phyloP scores from a whole-genome alignment of 2,329 filamentous ascomycete species.

The Keithomyces neogunnii region DNA sequence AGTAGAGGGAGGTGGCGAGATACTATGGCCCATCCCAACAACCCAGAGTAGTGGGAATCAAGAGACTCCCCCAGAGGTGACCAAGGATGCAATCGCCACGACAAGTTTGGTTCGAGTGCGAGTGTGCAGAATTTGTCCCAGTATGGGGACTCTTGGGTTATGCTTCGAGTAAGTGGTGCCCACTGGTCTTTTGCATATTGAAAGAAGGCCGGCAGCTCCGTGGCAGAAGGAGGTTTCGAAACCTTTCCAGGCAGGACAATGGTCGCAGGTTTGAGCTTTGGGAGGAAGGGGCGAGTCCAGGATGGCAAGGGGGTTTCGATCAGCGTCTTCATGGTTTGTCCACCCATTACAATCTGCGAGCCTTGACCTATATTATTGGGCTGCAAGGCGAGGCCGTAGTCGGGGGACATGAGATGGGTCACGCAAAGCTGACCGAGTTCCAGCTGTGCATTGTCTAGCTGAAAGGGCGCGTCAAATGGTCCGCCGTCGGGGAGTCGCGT shows the following conservation, averaged over 20 bases:
- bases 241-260: background rate
- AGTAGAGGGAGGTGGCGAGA: background rate
- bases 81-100: constrained; percentile 1
- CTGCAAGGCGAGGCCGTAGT: background rate
- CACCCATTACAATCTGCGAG: constrained; percentile 1
- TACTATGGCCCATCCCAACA: background rate
- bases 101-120: constrained; percentile 2
- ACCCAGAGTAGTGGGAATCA: background rate
- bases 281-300: background rate
- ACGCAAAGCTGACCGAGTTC: background rate
- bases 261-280: background rate
- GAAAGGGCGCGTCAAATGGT: background rate
- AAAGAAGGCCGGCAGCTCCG: background rate
- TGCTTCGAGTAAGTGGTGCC: background rate
- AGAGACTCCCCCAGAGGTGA: background rate
- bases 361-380: background rate
- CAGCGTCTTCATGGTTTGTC: background rate
- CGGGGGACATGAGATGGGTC: background rate
- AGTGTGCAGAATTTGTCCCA: background rate
- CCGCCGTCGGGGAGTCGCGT: background rate
- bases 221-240: background rate
- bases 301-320: background rate
- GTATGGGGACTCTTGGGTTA: background rate
- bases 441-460: background rate
- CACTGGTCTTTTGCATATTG: constrained; percentile 1